Evolutionary conservation across 2,329 filamentous ascomycete genomes (phyloP), one percentile per base, ranked within the genome.

Genomic region (Fusarium sp.): DNA sequence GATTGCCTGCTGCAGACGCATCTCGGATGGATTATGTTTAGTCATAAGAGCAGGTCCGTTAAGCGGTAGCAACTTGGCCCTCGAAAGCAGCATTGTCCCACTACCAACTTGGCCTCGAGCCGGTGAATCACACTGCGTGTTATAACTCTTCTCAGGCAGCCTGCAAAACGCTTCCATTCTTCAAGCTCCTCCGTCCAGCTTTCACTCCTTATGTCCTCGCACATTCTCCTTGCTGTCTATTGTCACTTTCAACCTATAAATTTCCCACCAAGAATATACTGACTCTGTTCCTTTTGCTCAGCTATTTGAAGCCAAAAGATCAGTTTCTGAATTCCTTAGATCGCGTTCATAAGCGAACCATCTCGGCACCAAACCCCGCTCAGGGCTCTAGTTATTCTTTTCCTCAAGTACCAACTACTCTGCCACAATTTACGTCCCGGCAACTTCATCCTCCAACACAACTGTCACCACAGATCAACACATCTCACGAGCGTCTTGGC

Each of bases 311-410:
- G 44, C 59, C 52, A 52, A 68, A 52, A 32, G 67, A 70, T 25
- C 63, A 57, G 52, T 54, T 72, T 18, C 50, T 73, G 46, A 69
- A 73, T 59, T 60, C 74, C 46, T 54, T 77, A 63, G 73, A 78
- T 2, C 82, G 77, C 54, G 75, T 79, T 40, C 87, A 89, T 76
- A 88, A 87, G 75, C 80, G 87, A 64, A 83, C 86, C 6, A 82
- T 83, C 23, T 88, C 87, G 13, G 87, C 86, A 11, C 86, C 87
- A 16, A 82, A 85, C 65, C 84, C 86, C 59, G 78, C 82, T 13
- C 80, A 70, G 25, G 67, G 62, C 25, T 71, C 74, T 19, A 44
- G 67, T 64, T 40, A 75, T 67, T 46, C 67, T 60, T 58, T 71
- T 73, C 25, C 71, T 73, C 57, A 70, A 68, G 37, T 62, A 60